These are phyloP conservation scores for Echium plantagineum DNA, from an alignment of 257 asterid species.

Conservation along the genomic window DNA sequence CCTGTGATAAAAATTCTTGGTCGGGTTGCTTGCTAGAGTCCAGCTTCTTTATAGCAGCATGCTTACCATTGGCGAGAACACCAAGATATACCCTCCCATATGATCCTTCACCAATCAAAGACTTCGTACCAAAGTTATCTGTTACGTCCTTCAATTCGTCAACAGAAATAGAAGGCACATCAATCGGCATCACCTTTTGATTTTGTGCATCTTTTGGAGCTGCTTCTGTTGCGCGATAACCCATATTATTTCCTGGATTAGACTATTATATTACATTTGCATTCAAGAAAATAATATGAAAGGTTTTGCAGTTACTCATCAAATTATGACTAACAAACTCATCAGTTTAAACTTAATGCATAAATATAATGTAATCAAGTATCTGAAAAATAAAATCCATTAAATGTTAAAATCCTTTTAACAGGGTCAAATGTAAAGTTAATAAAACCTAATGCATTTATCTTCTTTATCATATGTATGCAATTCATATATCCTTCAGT, in stretches of 20 bases:
- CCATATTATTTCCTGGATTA: constrained; percentile 32
- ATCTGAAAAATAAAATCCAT: background rate
- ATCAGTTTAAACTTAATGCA: background rate
- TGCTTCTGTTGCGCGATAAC: constrained; percentile 42
- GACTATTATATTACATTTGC: background rate
- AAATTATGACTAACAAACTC: background rate
- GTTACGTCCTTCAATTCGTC: constrained; percentile 65
- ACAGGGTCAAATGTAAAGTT: no score
- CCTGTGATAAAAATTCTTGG: constrained; percentile 60
- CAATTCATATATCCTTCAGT: background rate
- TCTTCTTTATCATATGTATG: background rate
- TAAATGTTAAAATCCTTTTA: background rate
- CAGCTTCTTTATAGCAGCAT: constrained; percentile 68
- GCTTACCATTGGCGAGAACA: constrained; percentile 39
- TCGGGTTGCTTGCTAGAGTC: constrained; percentile 85
- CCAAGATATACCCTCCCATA: constrained; percentile 74
- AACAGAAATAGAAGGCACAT: constrained; percentile 54
- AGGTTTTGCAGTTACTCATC: background rate
- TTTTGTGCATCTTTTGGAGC: constrained; percentile 40
- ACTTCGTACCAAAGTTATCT: constrained; percentile 50
- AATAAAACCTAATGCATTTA: background rate
- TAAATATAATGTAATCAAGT: no score
- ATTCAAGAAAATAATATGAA: background rate
- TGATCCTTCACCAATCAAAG: constrained; percentile 76
- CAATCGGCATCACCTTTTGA: constrained; percentile 44